These are phyloP conservation scores for Corniculantispora saksenae DNA, from an alignment of 2,329 filamentous ascomycete species.

Conservation along the genomic window DNA sequence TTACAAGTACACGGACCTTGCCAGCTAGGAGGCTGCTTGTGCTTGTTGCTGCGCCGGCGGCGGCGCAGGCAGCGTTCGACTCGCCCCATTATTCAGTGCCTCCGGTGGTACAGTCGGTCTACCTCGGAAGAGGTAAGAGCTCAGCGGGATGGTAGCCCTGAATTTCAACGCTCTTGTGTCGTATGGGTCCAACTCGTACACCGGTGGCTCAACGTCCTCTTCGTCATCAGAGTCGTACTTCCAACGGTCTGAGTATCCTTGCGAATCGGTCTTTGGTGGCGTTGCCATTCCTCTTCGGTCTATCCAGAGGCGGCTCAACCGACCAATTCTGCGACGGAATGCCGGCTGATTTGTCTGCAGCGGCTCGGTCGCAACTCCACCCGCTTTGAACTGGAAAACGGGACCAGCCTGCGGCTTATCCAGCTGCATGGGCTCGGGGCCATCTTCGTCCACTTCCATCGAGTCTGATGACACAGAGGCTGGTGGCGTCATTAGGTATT, in stretches of 20 bases:
- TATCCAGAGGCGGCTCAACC: conserved; percentile 82
- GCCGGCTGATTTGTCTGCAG: conserved; percentile 55
- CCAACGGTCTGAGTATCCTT: conserved; percentile 65
- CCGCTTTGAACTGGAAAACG: conserved; percentile 50
- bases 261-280: conserved; percentile 46
- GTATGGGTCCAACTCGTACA: conserved; percentile 75
- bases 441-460: conserved; percentile 57
- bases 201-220: conserved; percentile 69
- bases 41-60: conserved; percentile 24
- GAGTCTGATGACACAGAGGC: conserved; percentile 56
- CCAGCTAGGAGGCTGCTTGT: conserved; percentile 23
- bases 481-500: conserved; percentile 68
- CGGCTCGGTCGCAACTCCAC: conserved; percentile 39
- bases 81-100: conserved; percentile 23
- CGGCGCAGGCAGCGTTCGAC: conserved; percentile 20
- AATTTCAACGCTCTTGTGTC: conserved; percentile 62
- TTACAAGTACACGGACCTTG: conserved; percentile 21
- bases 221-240: conserved; percentile 89
- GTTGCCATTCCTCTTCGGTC: conserved; percentile 72
- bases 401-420: conserved; percentile 35
- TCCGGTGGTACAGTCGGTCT: conserved; percentile 38
- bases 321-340: conserved; percentile 81
- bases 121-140: conserved; percentile 42
- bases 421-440: conserved; percentile 44
- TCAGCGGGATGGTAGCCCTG: conserved; percentile 58